Evolutionary conservation across 2,329 filamentous ascomycete species (phyloP).

Genomic region (Aspergillus quadrilineatus): DNA sequence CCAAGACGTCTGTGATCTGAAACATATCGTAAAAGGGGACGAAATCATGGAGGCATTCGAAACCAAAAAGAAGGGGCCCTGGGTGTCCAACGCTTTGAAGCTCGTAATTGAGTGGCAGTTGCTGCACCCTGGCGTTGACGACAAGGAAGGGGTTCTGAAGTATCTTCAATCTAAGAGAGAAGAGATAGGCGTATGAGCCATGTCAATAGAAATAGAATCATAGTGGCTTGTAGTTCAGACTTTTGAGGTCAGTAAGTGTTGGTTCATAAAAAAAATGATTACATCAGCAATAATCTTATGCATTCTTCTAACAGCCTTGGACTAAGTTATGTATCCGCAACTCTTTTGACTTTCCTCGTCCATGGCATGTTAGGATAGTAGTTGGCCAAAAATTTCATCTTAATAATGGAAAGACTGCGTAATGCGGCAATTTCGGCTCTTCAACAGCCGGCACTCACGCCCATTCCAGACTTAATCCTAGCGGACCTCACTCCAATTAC

Average conservation of each 20-base stretch:
- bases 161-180: conserved; percentile 55
- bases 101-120: conserved; percentile 86
- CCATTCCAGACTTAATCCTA: conserved; percentile 11
- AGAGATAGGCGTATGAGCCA: conserved; percentile 47
- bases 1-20: conserved; percentile 54
- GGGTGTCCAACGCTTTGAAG: conserved; percentile 78
- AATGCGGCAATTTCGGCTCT: conserved; percentile 27
- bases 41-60: conserved; percentile 66
- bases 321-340: neutral
- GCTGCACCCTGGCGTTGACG: conserved; percentile 66
- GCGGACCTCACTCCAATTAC: conserved; percentile 12
- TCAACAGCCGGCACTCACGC: conserved; percentile 15
- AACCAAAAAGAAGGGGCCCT: conserved; percentile 64
- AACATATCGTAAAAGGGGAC: conserved; percentile 71
- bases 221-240: neutral
- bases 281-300: neutral
- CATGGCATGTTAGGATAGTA: neutral
- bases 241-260: no score
- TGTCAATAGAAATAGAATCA: neutral
- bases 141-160: conserved; percentile 59
- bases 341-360: neutral
- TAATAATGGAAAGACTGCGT: conserved; percentile 29
- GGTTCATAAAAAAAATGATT: no score
- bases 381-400: neutral
- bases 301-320: neutral